Evolutionary conservation across 805 yeast genomes (phyloP).

Genomic region (Wickerhamiella musiphila): DNA sequence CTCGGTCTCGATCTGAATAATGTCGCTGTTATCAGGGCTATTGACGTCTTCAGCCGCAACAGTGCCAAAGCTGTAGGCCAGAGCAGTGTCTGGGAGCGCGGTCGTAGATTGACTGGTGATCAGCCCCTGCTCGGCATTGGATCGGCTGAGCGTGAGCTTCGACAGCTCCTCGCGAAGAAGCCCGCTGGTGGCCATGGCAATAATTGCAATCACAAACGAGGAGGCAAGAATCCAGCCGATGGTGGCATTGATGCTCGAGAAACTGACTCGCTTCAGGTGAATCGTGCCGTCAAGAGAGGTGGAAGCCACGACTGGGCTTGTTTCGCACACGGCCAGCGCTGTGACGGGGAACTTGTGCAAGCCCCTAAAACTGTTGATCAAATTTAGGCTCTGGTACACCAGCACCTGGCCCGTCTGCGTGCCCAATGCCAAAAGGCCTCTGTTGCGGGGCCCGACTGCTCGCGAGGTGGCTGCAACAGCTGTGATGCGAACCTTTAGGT

Average conservation of each 20-base stretch:
- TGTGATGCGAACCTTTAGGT: no score
- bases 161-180: not conserved
- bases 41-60: no score
- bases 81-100: no score
- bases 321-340: conserved; percentile 9
- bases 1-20: no score
- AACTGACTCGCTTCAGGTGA: conserved; percentile 4
- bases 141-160: no score
- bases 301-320: not conserved
- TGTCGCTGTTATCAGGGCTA: no score
- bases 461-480: conserved; percentile 11
- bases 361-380: conserved; percentile 1
- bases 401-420: conserved; percentile 13
- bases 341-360: conserved; percentile 14
- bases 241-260: conserved; percentile 2
- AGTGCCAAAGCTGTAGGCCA: no score
- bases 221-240: conserved; percentile 10
- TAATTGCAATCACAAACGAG: conserved; percentile 5
- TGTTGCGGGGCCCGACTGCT: no score
- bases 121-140: no score
- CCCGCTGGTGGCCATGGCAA: conserved; percentile 3
- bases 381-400: conserved; percentile 6
- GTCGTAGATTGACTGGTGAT: no score
- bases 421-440: conserved; percentile 9
- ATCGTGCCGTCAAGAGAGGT: conserved; percentile 14